Conservation (phyloP, 1,284 basidiomycete genomes). For the Bondarzewia mesenterica region DNA sequence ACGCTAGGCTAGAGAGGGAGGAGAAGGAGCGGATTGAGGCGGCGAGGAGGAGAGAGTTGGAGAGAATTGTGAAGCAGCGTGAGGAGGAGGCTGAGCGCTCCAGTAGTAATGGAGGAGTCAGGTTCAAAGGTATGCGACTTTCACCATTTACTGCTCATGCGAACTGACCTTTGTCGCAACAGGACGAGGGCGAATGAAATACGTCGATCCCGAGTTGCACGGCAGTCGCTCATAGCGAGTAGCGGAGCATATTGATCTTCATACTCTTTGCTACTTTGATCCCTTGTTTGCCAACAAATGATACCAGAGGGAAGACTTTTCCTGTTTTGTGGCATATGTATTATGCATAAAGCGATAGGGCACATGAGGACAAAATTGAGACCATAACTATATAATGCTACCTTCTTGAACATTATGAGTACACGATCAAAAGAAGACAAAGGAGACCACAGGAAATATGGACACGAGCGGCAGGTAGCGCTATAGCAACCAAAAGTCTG, state of each 20-base stretch:
- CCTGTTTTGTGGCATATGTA: not conserved
- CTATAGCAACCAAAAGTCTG: not conserved
- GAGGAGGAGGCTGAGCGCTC: constrained; percentile 26
- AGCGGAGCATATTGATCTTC: too few relatives aligned
- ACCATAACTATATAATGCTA: constrained; percentile 9
- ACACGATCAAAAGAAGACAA: constrained; percentile 3
- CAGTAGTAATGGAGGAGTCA: constrained; percentile 34
- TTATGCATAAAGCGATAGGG: not conserved
- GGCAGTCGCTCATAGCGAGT: constrained; percentile 12
- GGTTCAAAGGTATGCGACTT: constrained; percentile 51
- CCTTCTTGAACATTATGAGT: constrained; percentile 8
- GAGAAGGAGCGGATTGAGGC: constrained; percentile 52
- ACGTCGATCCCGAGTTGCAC: constrained; percentile 47
- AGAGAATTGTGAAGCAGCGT: constrained; percentile 35
- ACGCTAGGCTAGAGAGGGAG: constrained; percentile 61
- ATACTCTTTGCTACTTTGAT: too few relatives aligned
- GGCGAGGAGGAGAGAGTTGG: constrained; percentile 38
- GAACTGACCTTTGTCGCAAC: not conserved
- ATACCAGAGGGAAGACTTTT: not conserved
- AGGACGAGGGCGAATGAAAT: constrained; percentile 65
- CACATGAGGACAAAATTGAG: not conserved
- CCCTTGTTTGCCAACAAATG: too few relatives aligned
- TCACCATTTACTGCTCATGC: not conserved
- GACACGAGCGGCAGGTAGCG: not conserved
- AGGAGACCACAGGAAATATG: not conserved